phyloP scores from a whole-genome alignment of 495 filamentous ascomycete genomes.

The Neurospora sp. region DNA sequence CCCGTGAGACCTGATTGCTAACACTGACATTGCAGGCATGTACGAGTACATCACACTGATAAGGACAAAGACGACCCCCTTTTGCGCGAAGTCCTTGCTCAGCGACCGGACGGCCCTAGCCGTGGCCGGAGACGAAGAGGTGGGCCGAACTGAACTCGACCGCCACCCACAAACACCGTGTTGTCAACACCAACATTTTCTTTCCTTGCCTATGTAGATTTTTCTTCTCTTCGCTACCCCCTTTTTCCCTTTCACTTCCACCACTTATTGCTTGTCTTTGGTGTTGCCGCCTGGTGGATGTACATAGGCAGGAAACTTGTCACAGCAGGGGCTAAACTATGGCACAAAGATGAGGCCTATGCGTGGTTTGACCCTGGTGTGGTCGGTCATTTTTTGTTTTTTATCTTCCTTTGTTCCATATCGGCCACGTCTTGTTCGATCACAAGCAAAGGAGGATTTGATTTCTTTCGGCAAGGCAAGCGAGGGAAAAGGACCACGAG shows the following conservation, averaged over 20 bases:
- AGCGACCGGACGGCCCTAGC: slow-evolving; percentile 74
- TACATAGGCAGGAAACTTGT: background rate
- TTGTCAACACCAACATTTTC: background rate
- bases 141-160: background rate
- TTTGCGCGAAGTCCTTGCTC: slow-evolving; percentile 70
- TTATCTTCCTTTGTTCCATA: background rate
- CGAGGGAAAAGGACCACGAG: background rate
- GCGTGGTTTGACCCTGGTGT: background rate
- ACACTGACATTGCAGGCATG: slow-evolving; percentile 48
- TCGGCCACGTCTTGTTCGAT: background rate
- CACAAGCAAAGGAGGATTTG: background rate
- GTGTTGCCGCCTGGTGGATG: background rate
- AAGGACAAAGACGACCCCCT: slow-evolving; percentile 75
- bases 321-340: background rate
- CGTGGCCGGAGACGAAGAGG: slow-evolving; percentile 69
- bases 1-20: background rate
- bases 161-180: background rate
- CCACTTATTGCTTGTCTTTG: background rate
- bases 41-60: slow-evolving; percentile 78
- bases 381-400: background rate
- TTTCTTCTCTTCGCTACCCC: background rate
- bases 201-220: background rate
- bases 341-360: background rate
- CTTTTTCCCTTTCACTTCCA: slow-evolving; percentile 6
- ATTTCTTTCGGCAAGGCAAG: background rate